phyloP scores from a whole-genome alignment of 1,284 basidiomycete genomes.

The Cerrena zonata region DNA sequence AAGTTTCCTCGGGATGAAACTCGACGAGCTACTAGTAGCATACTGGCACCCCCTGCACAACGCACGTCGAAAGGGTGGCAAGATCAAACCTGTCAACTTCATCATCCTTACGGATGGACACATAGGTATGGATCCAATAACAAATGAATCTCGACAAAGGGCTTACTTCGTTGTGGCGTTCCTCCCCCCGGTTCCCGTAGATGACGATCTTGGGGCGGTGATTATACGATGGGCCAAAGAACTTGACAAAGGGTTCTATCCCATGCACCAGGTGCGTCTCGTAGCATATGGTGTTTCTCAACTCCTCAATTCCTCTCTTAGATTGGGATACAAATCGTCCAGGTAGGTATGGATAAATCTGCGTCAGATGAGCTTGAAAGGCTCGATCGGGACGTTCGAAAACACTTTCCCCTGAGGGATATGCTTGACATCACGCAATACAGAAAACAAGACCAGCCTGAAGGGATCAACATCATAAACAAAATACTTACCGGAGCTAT shows the following conservation, averaged over 20 bases:
- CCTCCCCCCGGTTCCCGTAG: slow-evolving; percentile 22
- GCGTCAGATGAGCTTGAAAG: slow-evolving; percentile 42
- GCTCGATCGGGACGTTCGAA: slow-evolving; percentile 31
- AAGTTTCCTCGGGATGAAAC: slow-evolving; percentile 42
- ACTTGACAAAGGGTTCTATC: slow-evolving; percentile 43
- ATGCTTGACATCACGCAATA: slow-evolving; percentile 61
- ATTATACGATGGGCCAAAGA: slow-evolving; percentile 45
- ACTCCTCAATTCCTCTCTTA: no score
- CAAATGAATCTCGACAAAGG: background rate
- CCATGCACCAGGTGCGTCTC: slow-evolving; percentile 45
- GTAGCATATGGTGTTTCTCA: no score
- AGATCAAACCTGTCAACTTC: slow-evolving; percentile 52
- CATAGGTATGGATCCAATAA: slow-evolving; percentile 36
- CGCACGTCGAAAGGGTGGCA: slow-evolving; percentile 26
- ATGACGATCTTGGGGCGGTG: slow-evolving; percentile 45
- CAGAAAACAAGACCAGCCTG: slow-evolving; percentile 32
- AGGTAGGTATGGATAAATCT: slow-evolving; percentile 42
- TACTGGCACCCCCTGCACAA: slow-evolving; percentile 43
- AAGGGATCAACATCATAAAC: slow-evolving; percentile 39
- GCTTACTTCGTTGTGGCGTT: background rate
- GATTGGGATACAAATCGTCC: slow-evolving; percentile 59
- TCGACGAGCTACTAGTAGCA: slow-evolving; percentile 40
- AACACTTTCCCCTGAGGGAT: slow-evolving; percentile 31
- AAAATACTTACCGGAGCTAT: slow-evolving; percentile 58
- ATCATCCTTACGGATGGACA: slow-evolving; percentile 61